Evolutionary conservation across 768 basidiomycete species (phyloP).

Genomic region (Leccinum truebloodii): DNA sequence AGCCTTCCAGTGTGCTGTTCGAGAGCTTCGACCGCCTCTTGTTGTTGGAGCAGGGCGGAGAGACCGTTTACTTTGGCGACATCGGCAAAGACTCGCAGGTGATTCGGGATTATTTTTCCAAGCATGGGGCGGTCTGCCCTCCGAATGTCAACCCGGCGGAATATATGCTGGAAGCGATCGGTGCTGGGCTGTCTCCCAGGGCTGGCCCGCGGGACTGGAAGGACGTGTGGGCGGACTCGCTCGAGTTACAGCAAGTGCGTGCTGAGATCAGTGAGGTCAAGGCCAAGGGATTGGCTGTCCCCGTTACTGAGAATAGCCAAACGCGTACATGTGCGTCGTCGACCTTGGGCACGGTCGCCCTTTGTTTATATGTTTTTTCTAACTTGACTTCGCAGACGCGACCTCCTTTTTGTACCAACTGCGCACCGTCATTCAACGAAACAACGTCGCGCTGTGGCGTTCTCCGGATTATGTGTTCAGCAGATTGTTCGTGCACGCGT

Average conservation of each 20-base stretch:
- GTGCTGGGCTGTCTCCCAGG: conserved; percentile 73
- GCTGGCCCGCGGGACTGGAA: conserved; percentile 85
- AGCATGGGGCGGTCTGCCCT: conserved; percentile 71
- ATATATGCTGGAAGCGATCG: conserved; percentile 85
- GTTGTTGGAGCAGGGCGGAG: conserved; percentile 73
- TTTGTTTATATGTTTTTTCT: neutral
- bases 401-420: conserved; percentile 78
- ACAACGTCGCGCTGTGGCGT: conserved; percentile 74
- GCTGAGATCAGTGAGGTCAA: conserved; percentile 51
- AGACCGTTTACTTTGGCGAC: conserved; percentile 93
- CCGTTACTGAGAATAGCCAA: conserved; percentile 40
- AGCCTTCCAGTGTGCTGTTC: conserved; percentile 84
- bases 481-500: conserved; percentile 75
- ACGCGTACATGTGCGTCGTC: conserved; percentile 48
- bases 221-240: conserved; percentile 80
- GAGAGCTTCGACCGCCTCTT: conserved; percentile 80
- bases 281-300: conserved; percentile 43
- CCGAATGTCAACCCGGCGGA: conserved; percentile 76
- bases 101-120: conserved; percentile 75
- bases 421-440: conserved; percentile 63
- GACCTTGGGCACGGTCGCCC: neutral
- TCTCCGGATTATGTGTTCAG: conserved; percentile 86
- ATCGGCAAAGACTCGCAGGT: conserved; percentile 73
- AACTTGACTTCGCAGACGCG: conserved; percentile 50
- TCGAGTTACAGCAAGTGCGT: conserved; percentile 48